Conservation (phyloP, 1,139 yeast species). For the Pneumocystis jirovecii region DNA sequence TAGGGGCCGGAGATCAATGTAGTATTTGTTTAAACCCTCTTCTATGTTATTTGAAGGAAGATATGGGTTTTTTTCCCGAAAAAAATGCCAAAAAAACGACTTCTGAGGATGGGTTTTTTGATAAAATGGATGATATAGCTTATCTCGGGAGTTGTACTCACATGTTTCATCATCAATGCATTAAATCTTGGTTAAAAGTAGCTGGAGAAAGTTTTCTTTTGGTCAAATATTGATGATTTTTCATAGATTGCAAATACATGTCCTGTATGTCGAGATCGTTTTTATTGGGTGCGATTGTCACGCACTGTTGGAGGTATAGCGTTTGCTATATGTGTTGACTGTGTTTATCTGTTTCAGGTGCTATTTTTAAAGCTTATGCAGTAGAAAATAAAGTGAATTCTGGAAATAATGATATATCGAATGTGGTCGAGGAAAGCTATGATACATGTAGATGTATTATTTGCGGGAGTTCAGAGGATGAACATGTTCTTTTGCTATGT, state of each 20-base stretch:
- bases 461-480: constrained; percentile 22
- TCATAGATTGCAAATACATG: neutral
- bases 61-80: neutral
- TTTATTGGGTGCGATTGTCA: neutral
- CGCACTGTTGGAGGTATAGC: neutral
- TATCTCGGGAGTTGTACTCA: neutral
- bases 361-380: neutral
- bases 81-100: neutral
- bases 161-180: neutral
- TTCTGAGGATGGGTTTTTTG: neutral
- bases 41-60: neutral
- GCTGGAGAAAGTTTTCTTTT: neutral
- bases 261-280: neutral
- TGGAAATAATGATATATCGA: neutral
- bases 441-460: constrained; percentile 17
- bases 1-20: neutral
- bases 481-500: constrained; percentile 22
- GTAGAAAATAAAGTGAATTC: neutral
- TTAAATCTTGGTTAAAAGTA: neutral
- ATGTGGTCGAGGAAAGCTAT: neutral
- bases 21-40: neutral
- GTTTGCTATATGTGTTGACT: neutral
- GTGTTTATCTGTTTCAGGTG: neutral
- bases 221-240: neutral
- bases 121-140: neutral